These are phyloP conservation scores for Colletotrichum tofieldiae DNA, from an alignment of 2,329 filamentous ascomycete species.

Conservation along the genomic window DNA sequence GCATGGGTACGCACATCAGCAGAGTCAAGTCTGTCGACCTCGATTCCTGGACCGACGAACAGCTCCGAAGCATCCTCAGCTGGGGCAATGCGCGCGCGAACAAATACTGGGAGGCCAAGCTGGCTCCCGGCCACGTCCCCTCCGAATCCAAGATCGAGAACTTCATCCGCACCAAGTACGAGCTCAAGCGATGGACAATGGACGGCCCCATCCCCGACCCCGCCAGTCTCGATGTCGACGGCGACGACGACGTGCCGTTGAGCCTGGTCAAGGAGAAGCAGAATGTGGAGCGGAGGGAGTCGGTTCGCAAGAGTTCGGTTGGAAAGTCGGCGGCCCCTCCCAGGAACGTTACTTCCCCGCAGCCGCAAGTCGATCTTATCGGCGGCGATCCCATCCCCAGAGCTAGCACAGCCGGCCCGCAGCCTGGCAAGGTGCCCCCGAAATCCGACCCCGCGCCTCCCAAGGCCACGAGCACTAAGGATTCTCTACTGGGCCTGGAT, in stretches of 20 bases:
- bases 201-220: slow-evolving; percentile 95
- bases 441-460: slow-evolving; percentile 78
- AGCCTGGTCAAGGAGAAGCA: slow-evolving; percentile 78
- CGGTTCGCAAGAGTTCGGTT: slow-evolving; percentile 73
- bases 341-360: slow-evolving; percentile 46
- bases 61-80: slow-evolving; percentile 91
- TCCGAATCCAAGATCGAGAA: slow-evolving; percentile 99
- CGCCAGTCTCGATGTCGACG: slow-evolving; percentile 85
- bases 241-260: slow-evolving; percentile 84
- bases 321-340: slow-evolving; percentile 58
- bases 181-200: slow-evolving; percentile 99
- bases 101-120: slow-evolving; percentile 98
- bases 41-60: slow-evolving; percentile 98
- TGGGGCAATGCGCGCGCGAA: slow-evolving; percentile 98
- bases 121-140: slow-evolving; percentile 90
- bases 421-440: slow-evolving; percentile 69
- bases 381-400: slow-evolving; percentile 80
- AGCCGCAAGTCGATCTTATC: slow-evolving; percentile 83
- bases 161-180: slow-evolving; percentile 99
- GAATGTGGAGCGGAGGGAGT: slow-evolving; percentile 72
- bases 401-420: slow-evolving; percentile 81
- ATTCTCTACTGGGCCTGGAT: slow-evolving; percentile 92
- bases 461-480: slow-evolving; percentile 81
- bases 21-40: slow-evolving; percentile 98
- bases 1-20: slow-evolving; percentile 99